These are phyloP conservation scores for Pelargonium nanum DNA, from an alignment of 345 rosid genomes.

Conservation along the genomic window DNA sequence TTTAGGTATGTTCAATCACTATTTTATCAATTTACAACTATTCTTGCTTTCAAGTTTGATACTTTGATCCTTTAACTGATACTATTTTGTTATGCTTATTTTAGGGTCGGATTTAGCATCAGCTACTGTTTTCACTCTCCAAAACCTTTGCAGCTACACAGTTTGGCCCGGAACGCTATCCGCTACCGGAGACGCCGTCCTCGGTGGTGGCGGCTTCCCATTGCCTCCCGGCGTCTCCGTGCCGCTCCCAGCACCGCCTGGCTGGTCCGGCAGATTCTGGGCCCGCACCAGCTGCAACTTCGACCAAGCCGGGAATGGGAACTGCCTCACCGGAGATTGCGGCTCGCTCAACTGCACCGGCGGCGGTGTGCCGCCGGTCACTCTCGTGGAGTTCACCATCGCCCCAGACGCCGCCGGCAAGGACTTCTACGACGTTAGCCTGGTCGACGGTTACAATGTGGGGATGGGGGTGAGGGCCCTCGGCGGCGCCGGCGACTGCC, in stretches of 20 bases:
- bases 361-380: constrained; percentile 68
- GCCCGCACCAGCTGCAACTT: constrained; percentile 72
- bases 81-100: not conserved
- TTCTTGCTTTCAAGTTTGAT: not conserved
- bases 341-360: constrained; percentile 52
- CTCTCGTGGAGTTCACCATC: constrained; percentile 66
- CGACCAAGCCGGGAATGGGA: constrained; percentile 55
- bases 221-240: constrained; percentile 40
- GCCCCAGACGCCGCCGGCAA: constrained; percentile 26
- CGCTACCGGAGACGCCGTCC: constrained; percentile 41
- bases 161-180: constrained; percentile 86
- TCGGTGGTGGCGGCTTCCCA: constrained; percentile 65
- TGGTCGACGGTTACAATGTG: constrained; percentile 92
- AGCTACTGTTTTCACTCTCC: constrained; percentile 56
- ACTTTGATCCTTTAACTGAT: not conserved
- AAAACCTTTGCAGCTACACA: constrained; percentile 58
- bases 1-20: not conserved
- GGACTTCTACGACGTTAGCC: constrained; percentile 88
- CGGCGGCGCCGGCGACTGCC: constrained; percentile 65
- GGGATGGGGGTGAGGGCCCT: constrained; percentile 51
- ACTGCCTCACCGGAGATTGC: constrained; percentile 77
- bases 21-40: not conserved
- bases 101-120: constrained; percentile 26
- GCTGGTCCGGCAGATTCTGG: constrained; percentile 94
- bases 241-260: constrained; percentile 49